Conservation (phyloP, 257 asterid species). For the Solanum ossicruentum region DNA sequence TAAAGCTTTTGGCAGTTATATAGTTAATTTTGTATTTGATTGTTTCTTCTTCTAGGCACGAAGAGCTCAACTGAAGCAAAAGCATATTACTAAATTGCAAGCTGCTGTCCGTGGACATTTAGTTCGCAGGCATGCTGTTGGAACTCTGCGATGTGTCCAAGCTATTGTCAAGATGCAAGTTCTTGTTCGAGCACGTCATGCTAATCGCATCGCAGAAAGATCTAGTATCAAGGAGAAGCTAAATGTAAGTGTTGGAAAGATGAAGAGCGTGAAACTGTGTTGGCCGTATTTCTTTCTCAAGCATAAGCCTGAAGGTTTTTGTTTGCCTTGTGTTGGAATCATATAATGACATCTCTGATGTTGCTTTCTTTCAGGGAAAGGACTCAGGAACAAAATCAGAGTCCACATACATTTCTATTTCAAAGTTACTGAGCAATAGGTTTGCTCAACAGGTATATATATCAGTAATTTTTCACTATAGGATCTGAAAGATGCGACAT, state of each 20-base stretch:
- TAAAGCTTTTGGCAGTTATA: neutral
- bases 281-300: slow-evolving; percentile 9
- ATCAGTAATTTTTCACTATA: neutral
- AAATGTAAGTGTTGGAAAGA: slow-evolving; percentile 20
- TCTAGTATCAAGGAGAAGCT: slow-evolving; percentile 13
- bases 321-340: neutral
- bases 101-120: slow-evolving; percentile 91
- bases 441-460: slow-evolving; percentile 82
- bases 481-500: neutral
- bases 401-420: slow-evolving; percentile 35
- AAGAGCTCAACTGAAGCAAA: slow-evolving; percentile 38
- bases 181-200: slow-evolving; percentile 68
- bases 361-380: slow-evolving; percentile 36
- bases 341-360: neutral
- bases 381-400: slow-evolving; percentile 19
- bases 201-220: slow-evolving; percentile 17
- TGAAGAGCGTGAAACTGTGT: neutral
- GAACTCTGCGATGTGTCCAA: slow-evolving; percentile 87
- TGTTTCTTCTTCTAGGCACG: slow-evolving; percentile 50
- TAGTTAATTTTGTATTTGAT: neutral
- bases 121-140: slow-evolving; percentile 79
- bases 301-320: neutral
- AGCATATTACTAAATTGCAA: slow-evolving; percentile 60
- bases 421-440: slow-evolving; percentile 71
- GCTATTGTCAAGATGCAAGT: slow-evolving; percentile 86